Evolutionary conservation across 768 basidiomycete genomes (phyloP).

Genomic region (Lactarius indigo): DNA sequence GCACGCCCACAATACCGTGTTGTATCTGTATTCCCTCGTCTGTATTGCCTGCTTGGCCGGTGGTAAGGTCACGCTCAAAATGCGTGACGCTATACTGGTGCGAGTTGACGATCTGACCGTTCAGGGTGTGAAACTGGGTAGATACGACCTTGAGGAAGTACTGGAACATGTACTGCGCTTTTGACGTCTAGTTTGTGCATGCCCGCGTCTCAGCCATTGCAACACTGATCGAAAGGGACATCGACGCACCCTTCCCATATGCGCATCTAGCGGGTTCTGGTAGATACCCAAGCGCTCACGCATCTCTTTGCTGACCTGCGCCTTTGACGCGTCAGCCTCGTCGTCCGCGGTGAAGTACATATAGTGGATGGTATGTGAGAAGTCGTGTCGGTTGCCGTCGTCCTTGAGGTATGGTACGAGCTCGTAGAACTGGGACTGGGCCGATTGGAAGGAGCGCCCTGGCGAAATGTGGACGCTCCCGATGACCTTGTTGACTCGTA

Average conservation of each 20-base stretch:
- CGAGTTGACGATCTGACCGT: slow-evolving; percentile 72
- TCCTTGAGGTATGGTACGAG: slow-evolving; percentile 93
- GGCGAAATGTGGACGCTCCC: slow-evolving; percentile 95
- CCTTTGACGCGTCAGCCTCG: slow-evolving; percentile 70
- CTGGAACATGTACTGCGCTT: slow-evolving; percentile 92
- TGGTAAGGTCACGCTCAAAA: slow-evolving; percentile 86
- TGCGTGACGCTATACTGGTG: slow-evolving; percentile 96
- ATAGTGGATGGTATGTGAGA: slow-evolving; percentile 81
- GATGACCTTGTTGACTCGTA: slow-evolving; percentile 95
- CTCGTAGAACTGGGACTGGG: slow-evolving; percentile 74
- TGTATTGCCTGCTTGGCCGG: slow-evolving; percentile 56
- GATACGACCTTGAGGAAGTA: slow-evolving; percentile 99
- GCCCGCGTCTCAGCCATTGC: neutral
- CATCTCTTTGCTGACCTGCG: slow-evolving; percentile 56
- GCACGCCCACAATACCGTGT: slow-evolving; percentile 71
- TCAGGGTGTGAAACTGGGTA: slow-evolving; percentile 85
- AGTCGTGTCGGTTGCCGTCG: slow-evolving; percentile 86
- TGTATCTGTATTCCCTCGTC: slow-evolving; percentile 65
- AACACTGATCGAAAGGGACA: neutral
- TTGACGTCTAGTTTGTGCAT: slow-evolving; percentile 51
- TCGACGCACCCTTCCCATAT: slow-evolving; percentile 50
- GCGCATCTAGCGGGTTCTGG: slow-evolving; percentile 72
- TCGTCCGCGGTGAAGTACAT: slow-evolving; percentile 83
- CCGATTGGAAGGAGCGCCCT: slow-evolving; percentile 91
- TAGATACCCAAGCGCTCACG: slow-evolving; percentile 69